phyloP scores from a whole-genome alignment of 768 basidiomycete genomes.

The Exsudoporus frostii region DNA sequence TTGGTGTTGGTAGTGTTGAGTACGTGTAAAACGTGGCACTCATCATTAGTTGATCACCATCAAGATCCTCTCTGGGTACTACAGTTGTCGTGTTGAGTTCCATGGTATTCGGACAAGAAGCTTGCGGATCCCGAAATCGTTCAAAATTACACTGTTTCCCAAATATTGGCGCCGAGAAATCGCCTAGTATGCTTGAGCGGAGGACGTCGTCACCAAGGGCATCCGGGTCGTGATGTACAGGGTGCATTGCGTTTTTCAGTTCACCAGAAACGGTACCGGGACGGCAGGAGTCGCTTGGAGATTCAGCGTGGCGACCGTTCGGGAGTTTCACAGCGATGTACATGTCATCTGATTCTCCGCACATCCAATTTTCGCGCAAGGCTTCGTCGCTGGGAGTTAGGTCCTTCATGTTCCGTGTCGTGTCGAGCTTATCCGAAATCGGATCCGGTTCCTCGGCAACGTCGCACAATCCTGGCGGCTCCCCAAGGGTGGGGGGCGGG shows the following conservation, averaged over 20 bases:
- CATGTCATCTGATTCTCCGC: slow-evolving; percentile 1
- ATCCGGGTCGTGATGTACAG: not conserved
- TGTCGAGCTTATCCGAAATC: not conserved
- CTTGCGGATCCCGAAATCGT: slow-evolving; percentile 15
- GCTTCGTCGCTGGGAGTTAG: not conserved
- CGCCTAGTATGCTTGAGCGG: not conserved
- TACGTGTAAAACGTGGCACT: slow-evolving; percentile 23
- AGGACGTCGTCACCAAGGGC: not conserved
- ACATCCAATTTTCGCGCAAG: slow-evolving; percentile 1
- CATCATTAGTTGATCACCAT: slow-evolving; percentile 16
- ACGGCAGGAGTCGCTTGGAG: not conserved
- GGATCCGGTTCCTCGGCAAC: slow-evolving; percentile 4
- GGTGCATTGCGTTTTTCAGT: not conserved
- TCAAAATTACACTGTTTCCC: slow-evolving; percentile 3
- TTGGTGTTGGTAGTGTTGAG: slow-evolving; percentile 27
- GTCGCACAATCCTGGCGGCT: slow-evolving; percentile 1
- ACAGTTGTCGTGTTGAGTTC: slow-evolving; percentile 7
- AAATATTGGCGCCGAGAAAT: not conserved
- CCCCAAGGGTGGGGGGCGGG: not conserved
- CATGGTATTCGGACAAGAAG: slow-evolving; percentile 11
- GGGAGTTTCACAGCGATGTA: not conserved
- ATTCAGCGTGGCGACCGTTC: not conserved
- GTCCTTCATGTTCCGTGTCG: not conserved
- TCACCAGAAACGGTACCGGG: not conserved
- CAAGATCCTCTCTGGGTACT: slow-evolving; percentile 13